Evolutionary conservation across 176 grass and related monocot species (phyloP).

Genomic region (Avena sativa): DNA sequence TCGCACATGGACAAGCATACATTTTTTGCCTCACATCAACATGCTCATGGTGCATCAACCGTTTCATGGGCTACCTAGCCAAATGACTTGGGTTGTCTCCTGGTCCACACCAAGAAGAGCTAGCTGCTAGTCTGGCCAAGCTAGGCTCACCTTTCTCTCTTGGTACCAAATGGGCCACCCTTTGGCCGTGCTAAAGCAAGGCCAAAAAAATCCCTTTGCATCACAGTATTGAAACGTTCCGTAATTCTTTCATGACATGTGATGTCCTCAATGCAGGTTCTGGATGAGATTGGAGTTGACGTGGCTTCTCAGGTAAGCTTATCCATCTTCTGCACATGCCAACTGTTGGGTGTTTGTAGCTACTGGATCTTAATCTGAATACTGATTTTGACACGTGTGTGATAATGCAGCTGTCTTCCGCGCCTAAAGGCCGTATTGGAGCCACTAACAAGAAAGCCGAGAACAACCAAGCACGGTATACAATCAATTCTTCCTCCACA

Average conservation of each 20-base stretch:
- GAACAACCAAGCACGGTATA: slow-evolving; percentile 71
- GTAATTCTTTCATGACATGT: slow-evolving; percentile 4
- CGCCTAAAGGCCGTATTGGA: slow-evolving; percentile 85
- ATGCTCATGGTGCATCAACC: too few relatives aligned
- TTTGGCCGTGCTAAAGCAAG: neutral
- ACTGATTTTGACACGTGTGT: neutral
- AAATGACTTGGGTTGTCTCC: too few relatives aligned
- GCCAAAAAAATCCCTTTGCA: neutral
- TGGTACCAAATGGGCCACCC: neutral
- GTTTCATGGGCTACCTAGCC: too few relatives aligned
- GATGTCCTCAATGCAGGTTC: slow-evolving; percentile 56
- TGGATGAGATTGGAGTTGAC: slow-evolving; percentile 96
- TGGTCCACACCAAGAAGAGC: too few relatives aligned
- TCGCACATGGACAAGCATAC: too few relatives aligned
- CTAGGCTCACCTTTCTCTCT: neutral
- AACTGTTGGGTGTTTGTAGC: neutral
- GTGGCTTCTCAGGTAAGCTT: slow-evolving; percentile 88
- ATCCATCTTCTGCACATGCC: slow-evolving; percentile 12
- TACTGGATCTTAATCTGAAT: slow-evolving; percentile 32
- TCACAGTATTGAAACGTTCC: neutral
- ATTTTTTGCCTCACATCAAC: too few relatives aligned
- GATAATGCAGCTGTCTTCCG: slow-evolving; percentile 83
- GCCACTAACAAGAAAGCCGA: slow-evolving; percentile 67
- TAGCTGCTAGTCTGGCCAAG: too few relatives aligned
- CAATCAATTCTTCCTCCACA: slow-evolving; percentile 21